Evolutionary conservation across 371 early-diverging fungal genomes (phyloP), one percentile per base, ranked within the genome.

Genomic region (Funneliformis caledonium): DNA sequence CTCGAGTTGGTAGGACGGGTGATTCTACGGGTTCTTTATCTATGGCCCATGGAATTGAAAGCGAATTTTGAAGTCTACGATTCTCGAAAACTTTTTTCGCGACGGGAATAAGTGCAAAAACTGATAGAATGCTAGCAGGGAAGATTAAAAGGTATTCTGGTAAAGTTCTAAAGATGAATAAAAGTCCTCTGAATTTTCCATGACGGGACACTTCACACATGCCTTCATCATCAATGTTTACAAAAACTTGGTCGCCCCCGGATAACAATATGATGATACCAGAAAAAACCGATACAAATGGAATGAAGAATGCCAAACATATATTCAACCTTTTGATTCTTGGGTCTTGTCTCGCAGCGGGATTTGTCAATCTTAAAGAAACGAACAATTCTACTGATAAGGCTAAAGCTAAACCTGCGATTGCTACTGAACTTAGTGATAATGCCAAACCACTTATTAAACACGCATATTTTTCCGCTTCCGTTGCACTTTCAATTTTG

Each of bases 341-440:
- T 2, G 26, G 12, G 16, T 37, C 43, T 31, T 43, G n/a, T 31
- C 48, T 42, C 26, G 48, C 45, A 2, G 65, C 48, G 19, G 45
- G 65, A n/a, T 62, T 19, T 4, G 33, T 48, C 4, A 33, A 8
- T 43, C 76, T 19, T 77, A 77, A 64, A 31, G 77, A 61, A 26
- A 77, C 48, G 22, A 43, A 77, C 7, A 77, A 33, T 48, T 77
- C 77, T 5, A 64, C 48, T 26, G 77, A 77, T 19, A 77, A 26
- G 16, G 77, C 77, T 4, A 77, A 64, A 12, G 77, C 77, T 4
- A 64, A 19, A n/a, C 48, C 48, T 10, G 37, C 14, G 65, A 65
- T 77, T 26, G 77, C 37, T 10, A 77, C 48, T 5, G 65, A 64
- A 64, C 19, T 64, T 62, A 61, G 8, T 11, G 67, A 62, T 2